Evolutionary conservation across 495 filamentous ascomycete species (phyloP), one percentile per base, ranked within the genome.

Genomic region (Talaromyces trachyspermus): DNA sequence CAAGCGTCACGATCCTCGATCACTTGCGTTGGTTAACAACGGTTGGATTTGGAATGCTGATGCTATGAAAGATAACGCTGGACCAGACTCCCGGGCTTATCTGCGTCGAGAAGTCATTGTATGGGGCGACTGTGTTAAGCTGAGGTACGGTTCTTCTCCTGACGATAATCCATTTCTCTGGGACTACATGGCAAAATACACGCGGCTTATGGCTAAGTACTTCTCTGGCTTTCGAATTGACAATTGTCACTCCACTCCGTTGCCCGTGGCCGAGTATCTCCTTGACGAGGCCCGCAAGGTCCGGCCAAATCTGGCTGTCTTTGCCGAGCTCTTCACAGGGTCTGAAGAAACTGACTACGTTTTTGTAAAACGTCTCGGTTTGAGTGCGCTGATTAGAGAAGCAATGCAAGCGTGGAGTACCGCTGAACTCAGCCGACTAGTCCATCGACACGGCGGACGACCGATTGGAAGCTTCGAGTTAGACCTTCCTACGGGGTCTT

Each of bases 1-100:
- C 0, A 76, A 77, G 50, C 42, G 86, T 61, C 83, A 95, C 57
- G 80, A 80, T 35, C 71, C 79, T 2, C 85, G 85, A 48, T 80
- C 85, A 39, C 68, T 97, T 26, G 87, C 88, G 3, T 66, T 99
- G 14, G 90, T 84, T 24, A 96, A 95, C 66, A 99, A 99, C 59
- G 94, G 94, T 48, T 99, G 94, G 94, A 88, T 97, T 15, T 99
- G 94, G 94, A 89, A 87, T 51, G 89, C 92, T 11, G 89, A 95
- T 59, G 89, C 89, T 0, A 77, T 97, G 65, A 80, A 85, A 19
- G 94, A 99, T 63, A 91, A 95, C 60, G 94, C 94, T 14, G 94
- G 94, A 0, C 84, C 87, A 0, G 64, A 85, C 32, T 96, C 91
- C 2, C 84, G 83, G 32, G 87, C 91, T 27, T 99, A 99, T 56